Evolutionary conservation across 345 rosid species (phyloP).

Genomic region (Aurinia saxatilis): DNA sequence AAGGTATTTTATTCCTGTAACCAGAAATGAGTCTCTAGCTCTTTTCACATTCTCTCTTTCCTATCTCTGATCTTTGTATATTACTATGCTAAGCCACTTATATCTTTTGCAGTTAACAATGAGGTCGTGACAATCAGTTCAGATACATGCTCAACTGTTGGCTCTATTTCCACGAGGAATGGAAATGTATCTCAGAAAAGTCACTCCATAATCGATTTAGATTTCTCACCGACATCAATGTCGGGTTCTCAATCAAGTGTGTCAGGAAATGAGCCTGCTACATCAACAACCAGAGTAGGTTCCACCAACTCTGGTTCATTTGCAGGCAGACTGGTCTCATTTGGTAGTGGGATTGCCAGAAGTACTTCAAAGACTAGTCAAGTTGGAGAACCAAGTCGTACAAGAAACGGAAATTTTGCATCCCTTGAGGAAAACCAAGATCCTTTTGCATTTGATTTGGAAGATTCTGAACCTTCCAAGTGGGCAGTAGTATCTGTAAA

Average conservation of each 20-base stretch:
- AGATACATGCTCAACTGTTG: conserved; percentile 38
- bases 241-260: conserved; percentile 41
- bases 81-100: conserved; percentile 1
- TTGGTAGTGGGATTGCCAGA: conserved; percentile 34
- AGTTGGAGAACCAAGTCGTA: conserved; percentile 35
- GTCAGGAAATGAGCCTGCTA: conserved; percentile 38
- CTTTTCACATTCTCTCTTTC: conserved; percentile 2
- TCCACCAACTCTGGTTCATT: conserved; percentile 49
- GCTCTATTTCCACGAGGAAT: conserved; percentile 34
- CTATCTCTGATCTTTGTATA: not conserved
- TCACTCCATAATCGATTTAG: conserved; percentile 36
- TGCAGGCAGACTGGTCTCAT: conserved; percentile 44
- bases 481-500: conserved; percentile 78
- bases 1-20: conserved; percentile 39
- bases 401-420: conserved; percentile 32
- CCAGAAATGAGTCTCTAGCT: conserved; percentile 1
- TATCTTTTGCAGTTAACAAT: conserved; percentile 45
- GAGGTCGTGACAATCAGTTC: conserved; percentile 55
- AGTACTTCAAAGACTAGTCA: conserved; percentile 34
- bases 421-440: conserved; percentile 52
- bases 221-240: conserved; percentile 29
- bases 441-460: conserved; percentile 91
- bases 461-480: conserved; percentile 74
- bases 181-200: conserved; percentile 39
- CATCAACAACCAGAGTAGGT: conserved; percentile 34